Conservation (phyloP, 129 eudicot genomes). For the Smallanthus sonchifolius region DNA sequence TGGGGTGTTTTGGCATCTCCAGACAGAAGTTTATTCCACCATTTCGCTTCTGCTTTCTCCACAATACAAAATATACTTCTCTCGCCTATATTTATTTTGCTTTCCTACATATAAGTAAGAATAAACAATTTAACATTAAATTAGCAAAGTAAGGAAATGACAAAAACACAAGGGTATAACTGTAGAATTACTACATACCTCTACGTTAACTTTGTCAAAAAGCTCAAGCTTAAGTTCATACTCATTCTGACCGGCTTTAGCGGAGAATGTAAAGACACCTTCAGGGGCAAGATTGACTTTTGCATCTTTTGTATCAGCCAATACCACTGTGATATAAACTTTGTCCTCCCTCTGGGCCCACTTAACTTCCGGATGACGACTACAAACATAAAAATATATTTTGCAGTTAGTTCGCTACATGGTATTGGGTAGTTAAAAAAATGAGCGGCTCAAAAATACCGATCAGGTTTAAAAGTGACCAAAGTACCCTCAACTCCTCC, state of each 20-base stretch:
- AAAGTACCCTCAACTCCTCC: neutral
- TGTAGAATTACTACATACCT: conserved; percentile 34
- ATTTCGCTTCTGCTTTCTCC: conserved; percentile 79
- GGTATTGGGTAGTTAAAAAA: neutral
- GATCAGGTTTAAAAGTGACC: neutral
- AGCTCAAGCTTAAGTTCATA: conserved; percentile 79
- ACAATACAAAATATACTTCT: conserved; percentile 66
- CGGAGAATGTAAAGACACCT: conserved; percentile 74
- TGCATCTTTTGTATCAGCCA: conserved; percentile 77
- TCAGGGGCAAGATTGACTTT: conserved; percentile 84
- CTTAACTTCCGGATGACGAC: conserved; percentile 90
- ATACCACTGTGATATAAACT: conserved; percentile 62
- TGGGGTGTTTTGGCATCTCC: conserved; percentile 78
- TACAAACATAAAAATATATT: conserved; percentile 15
- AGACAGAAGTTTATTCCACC: conserved; percentile 76
- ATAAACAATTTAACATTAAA: neutral
- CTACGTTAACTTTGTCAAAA: conserved; percentile 75
- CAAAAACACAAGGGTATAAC: neutral
- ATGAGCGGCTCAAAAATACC: neutral
- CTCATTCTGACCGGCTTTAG: conserved; percentile 51
- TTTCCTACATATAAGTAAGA: conserved; percentile 41
- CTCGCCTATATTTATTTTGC: conserved; percentile 65
- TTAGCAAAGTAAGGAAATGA: neutral
- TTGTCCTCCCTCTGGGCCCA: conserved; percentile 95
- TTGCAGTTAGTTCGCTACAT: neutral